Percentiles rank a stretch among this genome's conserved stretches.
Conservation (phyloP, 345 rosid species). For the Brassica carinata region DNA sequence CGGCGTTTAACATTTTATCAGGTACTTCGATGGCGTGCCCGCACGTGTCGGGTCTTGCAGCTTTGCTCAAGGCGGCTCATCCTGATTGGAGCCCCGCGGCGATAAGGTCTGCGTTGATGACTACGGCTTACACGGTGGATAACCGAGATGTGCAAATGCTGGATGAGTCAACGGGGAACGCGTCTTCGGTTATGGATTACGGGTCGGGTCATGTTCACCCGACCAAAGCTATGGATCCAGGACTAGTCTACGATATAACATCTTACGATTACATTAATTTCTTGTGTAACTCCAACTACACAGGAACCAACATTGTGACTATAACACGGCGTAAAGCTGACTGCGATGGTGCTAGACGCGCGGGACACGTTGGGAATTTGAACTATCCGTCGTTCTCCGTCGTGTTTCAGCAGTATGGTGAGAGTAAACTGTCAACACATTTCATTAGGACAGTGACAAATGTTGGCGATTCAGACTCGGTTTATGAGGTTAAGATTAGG, state of each 20-base stretch:
- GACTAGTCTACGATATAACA: constrained; percentile 66
- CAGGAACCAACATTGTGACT: constrained; percentile 57
- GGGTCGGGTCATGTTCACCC: constrained; percentile 93
- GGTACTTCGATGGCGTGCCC: constrained; percentile 99
- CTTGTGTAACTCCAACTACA: constrained; percentile 81
- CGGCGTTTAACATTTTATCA: constrained; percentile 81
- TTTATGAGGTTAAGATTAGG: constrained; percentile 49
- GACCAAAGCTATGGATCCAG: constrained; percentile 88
- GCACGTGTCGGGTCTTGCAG: constrained; percentile 87
- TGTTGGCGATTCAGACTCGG: constrained; percentile 63
- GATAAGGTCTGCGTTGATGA: constrained; percentile 86
- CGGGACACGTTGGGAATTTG: constrained; percentile 73
- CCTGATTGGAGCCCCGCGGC: constrained; percentile 90
- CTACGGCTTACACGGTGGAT: constrained; percentile 70
- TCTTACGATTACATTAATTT: constrained; percentile 70
- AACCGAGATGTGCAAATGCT: constrained; percentile 64
- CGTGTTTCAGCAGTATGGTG: constrained; percentile 70
- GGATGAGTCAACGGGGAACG: constrained; percentile 81
- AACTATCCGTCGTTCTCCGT: constrained; percentile 78
- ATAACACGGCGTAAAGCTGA: constrained; percentile 64
- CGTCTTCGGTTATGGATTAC: constrained; percentile 65
- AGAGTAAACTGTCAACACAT: constrained; percentile 61
- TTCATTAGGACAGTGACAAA: constrained; percentile 83
- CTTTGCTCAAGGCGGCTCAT: constrained; percentile 87
- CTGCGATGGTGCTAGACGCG: constrained; percentile 66